A percentile compares a stretch with the other conserved stretches of the same genome.
phyloP scores from a whole-genome alignment of 2,329 filamentous ascomycete species.

The Penicillium sp. region DNA sequence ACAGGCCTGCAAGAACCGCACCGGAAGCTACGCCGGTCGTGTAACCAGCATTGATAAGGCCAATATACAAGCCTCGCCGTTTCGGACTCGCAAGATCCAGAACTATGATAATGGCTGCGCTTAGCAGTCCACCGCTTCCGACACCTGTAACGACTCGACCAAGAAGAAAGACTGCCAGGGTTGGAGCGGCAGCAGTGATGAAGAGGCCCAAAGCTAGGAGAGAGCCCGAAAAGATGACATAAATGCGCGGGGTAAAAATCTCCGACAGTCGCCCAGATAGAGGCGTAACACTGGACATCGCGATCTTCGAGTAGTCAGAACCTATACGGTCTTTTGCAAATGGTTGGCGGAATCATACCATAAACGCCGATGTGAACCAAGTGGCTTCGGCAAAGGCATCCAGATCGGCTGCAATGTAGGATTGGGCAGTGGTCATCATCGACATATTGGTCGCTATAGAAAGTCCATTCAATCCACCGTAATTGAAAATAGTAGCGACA shows the following conservation, averaged over 20 bases:
- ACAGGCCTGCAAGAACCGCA: slow-evolving; percentile 63
- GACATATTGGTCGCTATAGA: slow-evolving; percentile 63
- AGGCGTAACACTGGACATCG: slow-evolving; percentile 58
- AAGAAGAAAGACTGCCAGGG: slow-evolving; percentile 60
- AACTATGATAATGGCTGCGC: slow-evolving; percentile 68
- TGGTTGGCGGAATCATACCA: slow-evolving; percentile 41
- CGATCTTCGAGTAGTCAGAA: slow-evolving; percentile 44
- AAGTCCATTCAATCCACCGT: slow-evolving; percentile 1
- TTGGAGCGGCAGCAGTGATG: slow-evolving; percentile 58
- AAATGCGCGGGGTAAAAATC: slow-evolving; percentile 65
- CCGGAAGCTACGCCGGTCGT: slow-evolving; percentile 68
- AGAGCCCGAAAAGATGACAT: slow-evolving; percentile 59
- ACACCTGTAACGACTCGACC: slow-evolving; percentile 65
- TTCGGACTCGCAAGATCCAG: slow-evolving; percentile 67
- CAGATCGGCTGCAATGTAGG: slow-evolving; percentile 68
- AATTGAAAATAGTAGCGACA: neutral
- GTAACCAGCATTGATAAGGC: slow-evolving; percentile 67
- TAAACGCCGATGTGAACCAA: slow-evolving; percentile 77
- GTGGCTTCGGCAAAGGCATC: slow-evolving; percentile 67
- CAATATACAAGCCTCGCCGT: slow-evolving; percentile 67
- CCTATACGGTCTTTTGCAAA: neutral
- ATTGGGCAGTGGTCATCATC: slow-evolving; percentile 76
- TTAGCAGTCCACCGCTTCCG: slow-evolving; percentile 68
- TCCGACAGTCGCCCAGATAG: slow-evolving; percentile 67
- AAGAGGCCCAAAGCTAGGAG: slow-evolving; percentile 59